A percentile compares a stretch with the other conserved stretches of the same genome.
These are phyloP conservation scores for Saxophila tyrrhenica DNA, from an alignment of 495 filamentous ascomycete species.

Conservation along the genomic window DNA sequence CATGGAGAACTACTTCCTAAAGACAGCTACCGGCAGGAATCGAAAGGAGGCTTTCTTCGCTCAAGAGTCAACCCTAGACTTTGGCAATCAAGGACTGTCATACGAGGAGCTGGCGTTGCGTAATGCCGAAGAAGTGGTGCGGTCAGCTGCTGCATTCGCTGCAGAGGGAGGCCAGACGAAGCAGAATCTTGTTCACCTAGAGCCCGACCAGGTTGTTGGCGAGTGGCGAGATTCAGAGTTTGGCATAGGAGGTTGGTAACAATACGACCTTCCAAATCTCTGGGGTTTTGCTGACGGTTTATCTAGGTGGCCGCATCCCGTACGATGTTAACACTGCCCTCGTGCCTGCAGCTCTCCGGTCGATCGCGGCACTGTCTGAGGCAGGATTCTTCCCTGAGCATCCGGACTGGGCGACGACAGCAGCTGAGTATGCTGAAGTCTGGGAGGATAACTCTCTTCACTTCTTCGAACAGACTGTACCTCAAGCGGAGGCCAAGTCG, in stretches of 20 bases:
- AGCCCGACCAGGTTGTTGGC: conserved; percentile 44
- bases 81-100: conserved; percentile 39
- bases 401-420: conserved; percentile 36
- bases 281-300: background rate
- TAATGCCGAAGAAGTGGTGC: conserved; percentile 48
- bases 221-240: conserved; percentile 53
- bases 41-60: conserved; percentile 38
- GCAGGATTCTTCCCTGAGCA: conserved; percentile 40
- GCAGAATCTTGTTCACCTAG: conserved; percentile 47
- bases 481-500: conserved; percentile 31
- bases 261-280: too few relatives aligned
- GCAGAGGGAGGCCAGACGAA: conserved; percentile 35
- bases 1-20: conserved; percentile 48
- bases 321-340: conserved; percentile 57
- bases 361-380: conserved; percentile 42
- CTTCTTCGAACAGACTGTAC: conserved; percentile 44
- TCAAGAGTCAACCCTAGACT: conserved; percentile 36
- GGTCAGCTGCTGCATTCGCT: conserved; percentile 43
- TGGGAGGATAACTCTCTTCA: conserved; percentile 52
- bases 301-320: conserved; percentile 44
- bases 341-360: conserved; percentile 47
- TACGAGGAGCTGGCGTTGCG: conserved; percentile 41
- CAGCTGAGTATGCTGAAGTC: conserved; percentile 42
- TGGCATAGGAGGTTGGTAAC: conserved; percentile 41
- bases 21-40: conserved; percentile 33